These are phyloP conservation scores for Pseudogymnoascus sp. DNA, from an alignment of 2,329 filamentous ascomycete genomes.

Conservation along the genomic window DNA sequence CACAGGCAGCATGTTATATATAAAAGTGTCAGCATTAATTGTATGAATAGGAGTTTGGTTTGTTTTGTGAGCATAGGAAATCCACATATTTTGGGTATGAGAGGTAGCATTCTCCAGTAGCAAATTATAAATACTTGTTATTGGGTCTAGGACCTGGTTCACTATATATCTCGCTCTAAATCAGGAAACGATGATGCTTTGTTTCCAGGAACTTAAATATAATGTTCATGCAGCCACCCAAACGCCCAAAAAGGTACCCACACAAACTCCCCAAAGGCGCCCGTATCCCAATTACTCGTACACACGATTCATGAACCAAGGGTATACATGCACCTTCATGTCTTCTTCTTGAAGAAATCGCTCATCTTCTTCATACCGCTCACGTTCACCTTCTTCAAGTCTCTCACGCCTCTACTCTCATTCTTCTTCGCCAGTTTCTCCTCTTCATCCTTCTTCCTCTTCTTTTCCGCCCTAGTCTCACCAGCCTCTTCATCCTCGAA, in stretches of 20 bases:
- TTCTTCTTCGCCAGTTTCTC: slow-evolving; percentile 73
- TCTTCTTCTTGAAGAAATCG: slow-evolving; percentile 74
- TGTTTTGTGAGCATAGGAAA: neutral
- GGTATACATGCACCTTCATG: neutral
- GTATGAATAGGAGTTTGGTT: neutral
- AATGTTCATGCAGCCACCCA: neutral
- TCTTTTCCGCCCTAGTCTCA: slow-evolving; percentile 64
- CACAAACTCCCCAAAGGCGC: neutral
- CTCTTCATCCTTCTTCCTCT: slow-evolving; percentile 78
- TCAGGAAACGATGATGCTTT: neutral
- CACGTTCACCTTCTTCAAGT: slow-evolving; percentile 84
- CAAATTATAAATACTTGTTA: neutral
- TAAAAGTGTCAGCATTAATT: neutral
- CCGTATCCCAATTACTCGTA: neutral
- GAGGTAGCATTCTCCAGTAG: neutral
- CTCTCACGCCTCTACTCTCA: slow-evolving; percentile 67
- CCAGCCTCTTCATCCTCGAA: slow-evolving; percentile 55
- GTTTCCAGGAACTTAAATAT: neutral
- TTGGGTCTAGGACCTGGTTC: neutral
- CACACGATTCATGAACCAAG: neutral
- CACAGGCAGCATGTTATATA: neutral
- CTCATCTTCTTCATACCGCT: slow-evolving; percentile 96
- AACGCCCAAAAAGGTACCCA: neutral
- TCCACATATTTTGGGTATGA: neutral
- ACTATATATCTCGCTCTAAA: neutral